These are phyloP conservation scores for Dactylis glomerata DNA, from an alignment of 176 grass and related monocot species.

Conservation along the genomic window DNA sequence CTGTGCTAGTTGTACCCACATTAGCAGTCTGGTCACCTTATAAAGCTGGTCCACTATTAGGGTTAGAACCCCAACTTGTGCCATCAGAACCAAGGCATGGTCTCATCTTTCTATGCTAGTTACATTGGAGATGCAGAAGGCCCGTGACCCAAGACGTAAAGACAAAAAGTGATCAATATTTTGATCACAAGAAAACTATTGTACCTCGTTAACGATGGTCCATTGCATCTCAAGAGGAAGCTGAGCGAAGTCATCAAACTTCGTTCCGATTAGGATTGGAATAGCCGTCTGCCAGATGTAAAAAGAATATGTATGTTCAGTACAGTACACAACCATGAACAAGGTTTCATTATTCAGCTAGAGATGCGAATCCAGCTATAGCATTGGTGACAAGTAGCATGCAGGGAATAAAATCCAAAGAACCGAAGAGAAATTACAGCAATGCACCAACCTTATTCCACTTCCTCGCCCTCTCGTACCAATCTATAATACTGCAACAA, in stretches of 20 bases:
- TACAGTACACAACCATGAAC: constrained; percentile 1
- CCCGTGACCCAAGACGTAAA: constrained; percentile 23
- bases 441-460: no score
- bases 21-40: constrained; percentile 44
- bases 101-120: constrained; percentile 49
- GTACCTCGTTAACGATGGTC: constrained; percentile 81
- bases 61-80: background rate
- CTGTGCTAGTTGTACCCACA: constrained; percentile 32
- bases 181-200: background rate
- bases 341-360: no score
- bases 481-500: no score
- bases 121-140: constrained; percentile 28
- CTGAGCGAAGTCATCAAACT: no score
- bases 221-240: no score
- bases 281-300: constrained; percentile 67
- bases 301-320: background rate
- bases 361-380: no score
- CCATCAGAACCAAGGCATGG: constrained; percentile 30
- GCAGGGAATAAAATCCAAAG: no score
- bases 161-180: constrained; percentile 6
- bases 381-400: no score
- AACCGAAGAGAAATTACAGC: no score
- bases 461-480: no score
- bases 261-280: no score
- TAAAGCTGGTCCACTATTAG: constrained; percentile 36